Conservation (phyloP, 805 yeast genomes). For the Ogataea parapolymorpha region DNA sequence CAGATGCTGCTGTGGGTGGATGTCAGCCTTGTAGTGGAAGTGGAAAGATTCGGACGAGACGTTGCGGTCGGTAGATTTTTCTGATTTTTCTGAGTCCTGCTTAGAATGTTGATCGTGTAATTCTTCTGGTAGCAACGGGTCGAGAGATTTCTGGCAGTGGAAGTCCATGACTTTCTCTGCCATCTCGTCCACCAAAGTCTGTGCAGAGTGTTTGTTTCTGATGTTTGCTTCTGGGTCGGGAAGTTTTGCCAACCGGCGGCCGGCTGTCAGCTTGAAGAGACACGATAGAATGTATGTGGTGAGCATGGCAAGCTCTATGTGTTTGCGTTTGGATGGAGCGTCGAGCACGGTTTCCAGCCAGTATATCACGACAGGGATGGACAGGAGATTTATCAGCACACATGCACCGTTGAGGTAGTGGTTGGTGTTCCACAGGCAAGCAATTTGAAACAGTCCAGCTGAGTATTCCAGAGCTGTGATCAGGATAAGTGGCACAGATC, state of each 20-base stretch:
- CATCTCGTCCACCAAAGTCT: slow-evolving; percentile 17
- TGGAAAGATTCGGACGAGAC: slow-evolving; percentile 2
- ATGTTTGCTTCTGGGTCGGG: slow-evolving; percentile 6
- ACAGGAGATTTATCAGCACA: slow-evolving; percentile 4
- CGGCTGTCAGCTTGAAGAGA: slow-evolving; percentile 2
- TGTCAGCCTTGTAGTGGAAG: slow-evolving; percentile 2
- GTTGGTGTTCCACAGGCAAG: background rate
- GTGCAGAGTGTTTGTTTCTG: slow-evolving; percentile 17
- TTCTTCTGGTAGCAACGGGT: background rate
- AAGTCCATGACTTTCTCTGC: slow-evolving; percentile 6
- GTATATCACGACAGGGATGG: slow-evolving; percentile 13
- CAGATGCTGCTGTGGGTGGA: background rate
- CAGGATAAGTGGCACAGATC: slow-evolving; percentile 3
- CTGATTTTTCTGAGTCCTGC: background rate
- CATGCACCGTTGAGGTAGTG: background rate
- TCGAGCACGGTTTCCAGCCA: slow-evolving; percentile 15
- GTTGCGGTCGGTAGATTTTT: background rate
- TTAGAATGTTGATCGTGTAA: background rate
- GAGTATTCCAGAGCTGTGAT: slow-evolving; percentile 3
- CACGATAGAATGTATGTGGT: slow-evolving; percentile 9
- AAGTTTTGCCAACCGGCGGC: background rate
- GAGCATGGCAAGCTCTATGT: slow-evolving; percentile 3
- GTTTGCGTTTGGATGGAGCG: background rate
- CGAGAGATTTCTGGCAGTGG: slow-evolving; percentile 3
- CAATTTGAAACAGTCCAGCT: slow-evolving; percentile 3